Percentiles rank a stretch among this genome's conserved stretches.
phyloP scores from a whole-genome alignment of 1,284 basidiomycete genomes.

The Gymnopus androsaceus region DNA sequence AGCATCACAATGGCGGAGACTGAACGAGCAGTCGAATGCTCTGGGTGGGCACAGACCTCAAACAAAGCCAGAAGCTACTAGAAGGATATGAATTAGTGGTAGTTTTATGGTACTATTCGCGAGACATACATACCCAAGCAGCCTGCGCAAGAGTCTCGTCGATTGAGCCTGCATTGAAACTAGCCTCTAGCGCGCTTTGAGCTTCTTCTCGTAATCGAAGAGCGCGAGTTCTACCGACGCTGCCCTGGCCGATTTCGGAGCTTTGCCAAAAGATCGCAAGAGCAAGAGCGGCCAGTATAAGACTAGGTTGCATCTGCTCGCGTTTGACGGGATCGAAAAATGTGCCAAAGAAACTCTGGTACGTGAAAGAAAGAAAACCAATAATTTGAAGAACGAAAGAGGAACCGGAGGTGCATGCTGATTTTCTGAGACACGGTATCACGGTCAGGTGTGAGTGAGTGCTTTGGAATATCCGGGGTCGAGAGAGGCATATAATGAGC shows the following conservation, averaged over 20 bases:
- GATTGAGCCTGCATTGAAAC: slow-evolving; percentile 67
- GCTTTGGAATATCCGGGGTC: slow-evolving; percentile 31
- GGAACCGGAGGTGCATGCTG: slow-evolving; percentile 59
- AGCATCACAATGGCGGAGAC: slow-evolving; percentile 60
- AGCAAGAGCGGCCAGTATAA: slow-evolving; percentile 66
- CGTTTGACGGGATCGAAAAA: slow-evolving; percentile 57
- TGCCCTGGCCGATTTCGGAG: slow-evolving; percentile 55
- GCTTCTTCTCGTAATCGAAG: slow-evolving; percentile 64
- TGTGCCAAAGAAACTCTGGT: slow-evolving; percentile 61
- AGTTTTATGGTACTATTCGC: slow-evolving; percentile 13
- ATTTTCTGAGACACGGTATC: slow-evolving; percentile 47
- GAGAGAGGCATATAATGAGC: slow-evolving; percentile 54
- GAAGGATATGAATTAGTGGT: not conserved
- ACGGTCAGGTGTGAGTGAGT: slow-evolving; percentile 44
- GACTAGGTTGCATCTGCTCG: slow-evolving; percentile 63
- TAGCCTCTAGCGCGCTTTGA: slow-evolving; percentile 70
- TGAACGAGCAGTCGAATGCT: slow-evolving; percentile 53
- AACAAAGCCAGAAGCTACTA: slow-evolving; percentile 66
- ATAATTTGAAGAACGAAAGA: slow-evolving; percentile 65
- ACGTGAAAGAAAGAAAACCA: slow-evolving; percentile 76
- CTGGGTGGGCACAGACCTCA: slow-evolving; percentile 68
- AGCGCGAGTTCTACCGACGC: slow-evolving; percentile 53
- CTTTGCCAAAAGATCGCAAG: slow-evolving; percentile 71
- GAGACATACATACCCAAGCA: slow-evolving; percentile 63
- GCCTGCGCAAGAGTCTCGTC: slow-evolving; percentile 72